These are phyloP conservation scores for Hypoxylon trugodes DNA, from an alignment of 495 filamentous ascomycete species.

Conservation along the genomic window DNA sequence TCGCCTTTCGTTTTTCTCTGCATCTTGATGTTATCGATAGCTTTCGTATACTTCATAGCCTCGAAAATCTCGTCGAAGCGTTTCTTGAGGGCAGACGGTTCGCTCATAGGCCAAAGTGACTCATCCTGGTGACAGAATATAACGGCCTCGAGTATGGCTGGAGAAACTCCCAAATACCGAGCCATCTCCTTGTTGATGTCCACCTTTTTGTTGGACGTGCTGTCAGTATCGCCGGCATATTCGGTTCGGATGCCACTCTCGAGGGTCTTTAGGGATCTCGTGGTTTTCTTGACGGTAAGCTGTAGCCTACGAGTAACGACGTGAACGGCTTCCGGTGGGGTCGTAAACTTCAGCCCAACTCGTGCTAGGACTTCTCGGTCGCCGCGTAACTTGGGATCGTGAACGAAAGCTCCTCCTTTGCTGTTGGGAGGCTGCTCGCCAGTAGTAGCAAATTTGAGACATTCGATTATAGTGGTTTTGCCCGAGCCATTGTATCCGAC, in stretches of 20 bases:
- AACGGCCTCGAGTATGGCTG: constrained; percentile 88
- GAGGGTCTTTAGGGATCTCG: constrained; percentile 75
- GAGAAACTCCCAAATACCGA: constrained; percentile 87
- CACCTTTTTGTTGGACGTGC: constrained; percentile 78
- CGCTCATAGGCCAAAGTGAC: constrained; percentile 97
- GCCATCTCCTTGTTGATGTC: constrained; percentile 87
- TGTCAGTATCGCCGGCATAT: constrained; percentile 80
- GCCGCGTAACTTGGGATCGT: constrained; percentile 90
- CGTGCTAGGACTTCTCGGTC: constrained; percentile 93
- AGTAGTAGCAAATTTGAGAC: constrained; percentile 97
- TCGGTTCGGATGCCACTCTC: constrained; percentile 78
- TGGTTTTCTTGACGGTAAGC: constrained; percentile 84
- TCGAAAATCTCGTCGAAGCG: constrained; percentile 98
- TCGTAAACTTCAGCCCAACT: constrained; percentile 87
- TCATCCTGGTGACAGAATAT: constrained; percentile 99
- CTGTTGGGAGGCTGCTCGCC: constrained; percentile 93
- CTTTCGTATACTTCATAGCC: constrained; percentile 94
- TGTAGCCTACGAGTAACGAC: constrained; percentile 83
- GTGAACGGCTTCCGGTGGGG: constrained; percentile 76
- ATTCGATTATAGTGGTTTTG: constrained; percentile 99
- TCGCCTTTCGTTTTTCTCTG: constrained; percentile 84
- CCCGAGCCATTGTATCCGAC: constrained; percentile 97
- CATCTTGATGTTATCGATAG: constrained; percentile 90
- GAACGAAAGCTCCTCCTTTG: constrained; percentile 93
- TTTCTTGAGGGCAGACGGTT: constrained; percentile 84